A percentile compares a stretch with the other conserved stretches of the same genome.
These are phyloP conservation scores for Coccomyxa subellipsoidea DNA, from an alignment of 163 green algal genomes.

Conservation along the genomic window DNA sequence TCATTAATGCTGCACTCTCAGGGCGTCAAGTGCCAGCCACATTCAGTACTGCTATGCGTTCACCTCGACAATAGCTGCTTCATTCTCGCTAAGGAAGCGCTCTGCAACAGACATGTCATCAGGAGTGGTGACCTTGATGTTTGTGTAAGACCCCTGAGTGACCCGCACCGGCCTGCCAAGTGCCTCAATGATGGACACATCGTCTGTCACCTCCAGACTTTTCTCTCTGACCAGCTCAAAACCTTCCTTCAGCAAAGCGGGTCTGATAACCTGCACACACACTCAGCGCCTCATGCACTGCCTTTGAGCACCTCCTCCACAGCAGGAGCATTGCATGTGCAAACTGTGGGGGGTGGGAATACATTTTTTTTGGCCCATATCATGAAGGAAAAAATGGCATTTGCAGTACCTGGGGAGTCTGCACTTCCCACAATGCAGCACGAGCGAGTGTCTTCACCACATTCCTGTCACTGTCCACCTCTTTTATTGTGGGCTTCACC, in stretches of 20 bases:
- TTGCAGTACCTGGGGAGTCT: constrained; percentile 92
- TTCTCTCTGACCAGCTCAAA: constrained; percentile 81
- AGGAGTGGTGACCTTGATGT: constrained; percentile 98
- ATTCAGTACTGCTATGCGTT: neutral
- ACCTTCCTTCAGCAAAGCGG: constrained; percentile 74
- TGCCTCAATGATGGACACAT: constrained; percentile 97
- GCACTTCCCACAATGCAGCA: constrained; percentile 92
- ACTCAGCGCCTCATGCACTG: too few species aligned
- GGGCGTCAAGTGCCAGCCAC: too few species aligned
- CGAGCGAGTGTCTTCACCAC: constrained; percentile 89
- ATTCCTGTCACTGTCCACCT: constrained; percentile 68
- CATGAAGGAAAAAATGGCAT: neutral
- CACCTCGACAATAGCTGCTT: neutral
- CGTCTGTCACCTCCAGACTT: constrained; percentile 92
- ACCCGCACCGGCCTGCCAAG: constrained; percentile 87
- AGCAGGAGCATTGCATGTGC: too few species aligned
- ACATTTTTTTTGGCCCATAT: too few species aligned
- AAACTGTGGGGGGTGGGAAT: too few species aligned
- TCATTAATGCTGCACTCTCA: too few species aligned
- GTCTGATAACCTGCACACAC: constrained; percentile 75
- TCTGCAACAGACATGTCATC: constrained; percentile 92
- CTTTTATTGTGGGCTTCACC: constrained; percentile 98
- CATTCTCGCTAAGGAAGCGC: constrained; percentile 71
- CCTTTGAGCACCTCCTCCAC: too few species aligned
- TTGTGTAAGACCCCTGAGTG: constrained; percentile 90